phyloP scores from a whole-genome alignment of 1,284 basidiomycete species.

The Ustanciosporium gigantosporum region DNA sequence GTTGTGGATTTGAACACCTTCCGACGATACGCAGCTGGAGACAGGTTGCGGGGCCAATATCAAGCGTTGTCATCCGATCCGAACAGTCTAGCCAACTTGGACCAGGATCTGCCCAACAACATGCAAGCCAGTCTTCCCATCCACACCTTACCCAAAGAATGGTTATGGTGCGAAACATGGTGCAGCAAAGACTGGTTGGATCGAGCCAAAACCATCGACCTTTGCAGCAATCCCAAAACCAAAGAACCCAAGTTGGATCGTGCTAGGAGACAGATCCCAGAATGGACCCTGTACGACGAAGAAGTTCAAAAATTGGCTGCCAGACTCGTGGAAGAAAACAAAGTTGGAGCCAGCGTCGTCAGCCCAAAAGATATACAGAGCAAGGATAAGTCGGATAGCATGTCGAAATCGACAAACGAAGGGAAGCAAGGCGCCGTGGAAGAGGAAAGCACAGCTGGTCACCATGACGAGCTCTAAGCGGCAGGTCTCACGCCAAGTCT shows the following conservation, averaged over 20 bases:
- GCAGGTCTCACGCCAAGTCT: too few relatives aligned
- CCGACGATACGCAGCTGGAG: constrained; percentile 73
- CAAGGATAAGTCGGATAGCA: too few relatives aligned
- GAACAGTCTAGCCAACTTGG: constrained; percentile 87
- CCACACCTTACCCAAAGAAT: constrained; percentile 50
- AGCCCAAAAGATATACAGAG: too few relatives aligned
- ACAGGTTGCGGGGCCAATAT: constrained; percentile 87
- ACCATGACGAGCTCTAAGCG: too few relatives aligned
- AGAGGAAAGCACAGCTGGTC: too few relatives aligned
- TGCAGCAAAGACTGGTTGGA: constrained; percentile 49
- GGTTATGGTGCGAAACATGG: constrained; percentile 62
- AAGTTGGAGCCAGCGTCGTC: constrained; percentile 19
- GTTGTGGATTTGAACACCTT: constrained; percentile 95
- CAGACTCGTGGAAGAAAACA: constrained; percentile 35
- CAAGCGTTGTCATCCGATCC: constrained; percentile 91
- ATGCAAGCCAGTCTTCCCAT: constrained; percentile 53
- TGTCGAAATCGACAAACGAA: too few relatives aligned
- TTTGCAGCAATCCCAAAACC: constrained; percentile 62
- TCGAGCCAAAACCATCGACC: constrained; percentile 58
- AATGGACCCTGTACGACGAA: constrained; percentile 89
- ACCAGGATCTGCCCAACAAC: constrained; percentile 68
- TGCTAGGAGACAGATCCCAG: constrained; percentile 85
- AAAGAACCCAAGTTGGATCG: constrained; percentile 94
- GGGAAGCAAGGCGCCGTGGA: too few relatives aligned
- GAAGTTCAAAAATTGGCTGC: constrained; percentile 61